These are phyloP conservation scores for Fusarium mangiferae DNA, from an alignment of 2,329 filamentous ascomycete genomes.

Conservation along the genomic window DNA sequence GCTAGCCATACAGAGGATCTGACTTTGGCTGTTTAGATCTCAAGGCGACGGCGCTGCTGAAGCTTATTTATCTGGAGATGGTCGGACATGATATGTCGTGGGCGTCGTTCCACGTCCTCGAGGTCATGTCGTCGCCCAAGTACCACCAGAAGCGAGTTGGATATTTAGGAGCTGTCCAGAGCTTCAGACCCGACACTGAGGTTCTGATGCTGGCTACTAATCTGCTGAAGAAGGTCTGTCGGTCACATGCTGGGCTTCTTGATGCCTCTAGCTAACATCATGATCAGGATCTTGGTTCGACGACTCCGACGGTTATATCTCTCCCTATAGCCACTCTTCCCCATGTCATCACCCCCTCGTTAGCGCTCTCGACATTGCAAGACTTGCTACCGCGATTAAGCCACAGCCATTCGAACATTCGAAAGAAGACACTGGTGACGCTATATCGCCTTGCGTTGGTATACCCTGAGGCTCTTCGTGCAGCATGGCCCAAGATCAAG, in stretches of 20 bases:
- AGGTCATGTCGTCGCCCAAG: constrained; percentile 97
- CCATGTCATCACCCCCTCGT: constrained; percentile 90
- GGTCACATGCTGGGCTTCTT: neutral
- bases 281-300: constrained; percentile 73
- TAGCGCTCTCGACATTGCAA: constrained; percentile 87
- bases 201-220: constrained; percentile 98
- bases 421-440: constrained; percentile 96
- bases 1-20: neutral
- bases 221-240: constrained; percentile 84
- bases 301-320: constrained; percentile 79
- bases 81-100: constrained; percentile 99
- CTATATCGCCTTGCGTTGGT: constrained; percentile 92
- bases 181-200: constrained; percentile 93
- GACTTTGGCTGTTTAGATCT: constrained; percentile 69
- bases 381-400: constrained; percentile 88
- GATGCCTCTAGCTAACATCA: neutral
- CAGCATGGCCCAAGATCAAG: constrained; percentile 97
- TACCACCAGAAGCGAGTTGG: constrained; percentile 95
- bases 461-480: constrained; percentile 92
- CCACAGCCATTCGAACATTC: constrained; percentile 84
- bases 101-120: constrained; percentile 97
- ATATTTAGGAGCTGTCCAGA: constrained; percentile 95
- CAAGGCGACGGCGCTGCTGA: constrained; percentile 94
- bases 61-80: constrained; percentile 98
- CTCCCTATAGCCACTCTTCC: constrained; percentile 91